Base-by-base conservation (phyloP, 768 basidiomycete species). In the Phlebiopsis flavidoalba region DNA sequence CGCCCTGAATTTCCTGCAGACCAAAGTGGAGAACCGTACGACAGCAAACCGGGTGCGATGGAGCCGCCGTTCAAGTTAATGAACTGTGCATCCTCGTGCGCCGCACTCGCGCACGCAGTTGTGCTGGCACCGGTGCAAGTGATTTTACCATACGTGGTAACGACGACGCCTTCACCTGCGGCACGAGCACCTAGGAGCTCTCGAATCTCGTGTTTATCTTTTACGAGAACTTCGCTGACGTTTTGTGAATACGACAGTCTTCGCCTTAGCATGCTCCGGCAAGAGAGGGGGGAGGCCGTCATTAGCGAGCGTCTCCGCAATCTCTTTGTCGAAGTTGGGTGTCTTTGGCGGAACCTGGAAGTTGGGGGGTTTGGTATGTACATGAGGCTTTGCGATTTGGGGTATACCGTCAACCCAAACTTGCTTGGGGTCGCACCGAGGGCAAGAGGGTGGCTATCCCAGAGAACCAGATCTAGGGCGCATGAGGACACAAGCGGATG, bases 401-500 rank as follows among this genome's bases (percentile, higher is more conserved):
- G 88, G 69, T 53, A 94, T 87, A 3, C 93, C 93, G 66, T 95
- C 93, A 61, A 94, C 91, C 73, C 81, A 92, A 8, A 91, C 89
- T 75, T 93, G 91, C 53, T 80, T 78, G 91, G 91, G 0, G 90
- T 86, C 21, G 91, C 89, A 21, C 89, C 89, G 11, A 94, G 76
- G 0, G 83, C 76, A 15, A 95, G 78, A 0, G 92, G 92, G 71
- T 92, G 90, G 40, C 82, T 84, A 65, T 89, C 87, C 87, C 87
- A 89, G 1, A 91, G 67, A 14, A 92, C 86, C 53, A 91, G 49
- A 73, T 93, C 88, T 88, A 62, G 8, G n/a, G 19, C 37, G 26
- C 7, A 12, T 45, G 15, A 12, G 21, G 40, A 14, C 40, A 43
- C n/a, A 26, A 6, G 17, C 19, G 26, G 5, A 5, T 47, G 22